Conservation (phyloP, 2,329 filamentous ascomycete species). For the Fusarium mexicanum region DNA sequence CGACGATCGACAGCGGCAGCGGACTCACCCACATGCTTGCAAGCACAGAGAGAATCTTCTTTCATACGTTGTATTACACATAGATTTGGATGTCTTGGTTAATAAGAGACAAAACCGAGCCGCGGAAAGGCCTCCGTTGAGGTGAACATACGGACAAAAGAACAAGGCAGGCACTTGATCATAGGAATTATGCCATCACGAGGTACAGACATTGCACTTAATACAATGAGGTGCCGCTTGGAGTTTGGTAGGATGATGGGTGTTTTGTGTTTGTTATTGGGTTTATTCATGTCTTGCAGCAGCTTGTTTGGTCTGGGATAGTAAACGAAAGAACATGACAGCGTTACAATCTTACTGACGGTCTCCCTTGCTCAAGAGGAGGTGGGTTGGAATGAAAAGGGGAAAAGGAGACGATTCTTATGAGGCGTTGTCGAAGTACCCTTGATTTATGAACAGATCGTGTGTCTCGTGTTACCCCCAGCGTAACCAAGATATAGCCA, state of each 20-base stretch:
- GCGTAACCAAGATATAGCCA: background rate
- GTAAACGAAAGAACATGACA: background rate
- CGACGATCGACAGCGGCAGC: background rate
- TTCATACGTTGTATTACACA: constrained; percentile 32
- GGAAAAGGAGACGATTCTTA: background rate
- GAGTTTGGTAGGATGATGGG: constrained; percentile 9
- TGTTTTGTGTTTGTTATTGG: constrained; percentile 21
- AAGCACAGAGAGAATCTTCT: background rate
- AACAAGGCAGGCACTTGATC: constrained; percentile 27
- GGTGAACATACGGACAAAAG: constrained; percentile 12
- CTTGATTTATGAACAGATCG: background rate
- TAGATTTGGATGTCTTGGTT: constrained; percentile 11
- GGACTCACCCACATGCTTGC: background rate
- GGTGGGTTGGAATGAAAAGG: background rate
- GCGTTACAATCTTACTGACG: background rate
- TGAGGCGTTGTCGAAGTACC: background rate
- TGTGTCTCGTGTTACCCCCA: background rate
- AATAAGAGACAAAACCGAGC: constrained; percentile 1
- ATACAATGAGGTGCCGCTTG: background rate
- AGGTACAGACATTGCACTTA: constrained; percentile 27
- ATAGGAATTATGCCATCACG: constrained; percentile 34
- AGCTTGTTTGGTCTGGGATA: background rate
- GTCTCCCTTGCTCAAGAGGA: background rate
- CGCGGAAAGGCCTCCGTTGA: background rate
- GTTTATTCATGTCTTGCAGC: background rate